Evolutionary conservation across 2,329 filamentous ascomycete genomes (phyloP), one percentile per base, ranked within the genome.

Genomic region (Alternaria conjuncta): DNA sequence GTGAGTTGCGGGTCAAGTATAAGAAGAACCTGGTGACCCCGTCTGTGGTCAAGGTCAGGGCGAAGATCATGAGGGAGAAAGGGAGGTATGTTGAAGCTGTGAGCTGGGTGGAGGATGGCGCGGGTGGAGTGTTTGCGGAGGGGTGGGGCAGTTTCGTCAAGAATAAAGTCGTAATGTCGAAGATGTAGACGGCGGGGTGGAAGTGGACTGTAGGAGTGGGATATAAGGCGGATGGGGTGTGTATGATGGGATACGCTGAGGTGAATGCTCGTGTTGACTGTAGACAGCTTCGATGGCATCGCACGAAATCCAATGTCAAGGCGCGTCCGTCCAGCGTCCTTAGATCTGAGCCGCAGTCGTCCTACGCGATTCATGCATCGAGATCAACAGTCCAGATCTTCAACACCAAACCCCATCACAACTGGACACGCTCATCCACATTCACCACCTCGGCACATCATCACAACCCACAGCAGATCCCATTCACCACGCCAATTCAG

Each of bases 51-150:
- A 57, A 72, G 26, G 64, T 60, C 43, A 61, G 72, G 25, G 67
- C 64, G 18, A 72, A 69, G 53, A 28, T 75, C 10, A 61, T 69
- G 20, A 64, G 61, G 49, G 72, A 74, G 62, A 65, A 60, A 32
- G 74, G 74, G 5, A 62, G 68, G 45, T 75, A 67, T 66, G 57
- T 73, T 25, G 69, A 75, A 54, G 63, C 64, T 8, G 57, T 67
- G 11, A 70, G 64, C 3, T 72, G 64, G 67, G 30, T 75, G 2
- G 72, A 77, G 44, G 68, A 76, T 64, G 74, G 74, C 6, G 32
- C 61, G 5, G 74, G 70, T 7, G 70, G 60, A 6, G 64, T 75
- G 3, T 74, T 69, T 56, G 73, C 71, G 3, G 70, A 74, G 56
- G 70, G 68, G 2, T 61, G 46, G 15, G 70, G 65, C 2, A 59